Conservation (phyloP, 768 basidiomycete species). For the Leccinum imitatum region DNA sequence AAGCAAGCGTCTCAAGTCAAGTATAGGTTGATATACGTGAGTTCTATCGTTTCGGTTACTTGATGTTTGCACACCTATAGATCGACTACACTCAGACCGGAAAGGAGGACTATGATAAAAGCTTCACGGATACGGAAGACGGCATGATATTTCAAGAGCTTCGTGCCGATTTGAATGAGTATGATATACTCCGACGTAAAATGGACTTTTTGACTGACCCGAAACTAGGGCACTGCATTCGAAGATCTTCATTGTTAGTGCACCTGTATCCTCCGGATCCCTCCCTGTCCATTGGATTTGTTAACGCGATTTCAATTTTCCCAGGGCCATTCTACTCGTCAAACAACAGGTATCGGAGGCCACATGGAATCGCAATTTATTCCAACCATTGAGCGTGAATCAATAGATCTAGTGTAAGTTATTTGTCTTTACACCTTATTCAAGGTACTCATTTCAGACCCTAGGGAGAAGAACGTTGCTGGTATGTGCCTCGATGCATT, state of each 20-base stretch:
- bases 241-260: constrained; percentile 76
- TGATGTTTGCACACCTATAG: not conserved
- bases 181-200: not conserved
- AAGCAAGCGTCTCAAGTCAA: not conserved
- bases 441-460: not conserved
- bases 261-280: too few species aligned
- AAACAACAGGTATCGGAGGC: constrained; percentile 12
- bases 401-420: constrained; percentile 12
- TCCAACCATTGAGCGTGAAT: constrained; percentile 16
- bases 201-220: not conserved
- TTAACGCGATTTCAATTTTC: not conserved
- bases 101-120: constrained; percentile 8
- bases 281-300: not conserved
- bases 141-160: constrained; percentile 6
- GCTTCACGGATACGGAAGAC: not conserved
- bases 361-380: constrained; percentile 12
- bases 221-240: constrained; percentile 56
- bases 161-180: constrained; percentile 13
- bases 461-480: constrained; percentile 42
- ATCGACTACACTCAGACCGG: not conserved
- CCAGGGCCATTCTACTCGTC: constrained; percentile 13
- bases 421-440: not conserved
- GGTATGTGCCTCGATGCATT: constrained; percentile 40
- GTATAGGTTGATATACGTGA: constrained; percentile 12
- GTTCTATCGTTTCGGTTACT: not conserved